These are phyloP conservation scores for Cercospora janseana DNA, from an alignment of 2,329 filamentous ascomycete genomes.

Conservation along the genomic window DNA sequence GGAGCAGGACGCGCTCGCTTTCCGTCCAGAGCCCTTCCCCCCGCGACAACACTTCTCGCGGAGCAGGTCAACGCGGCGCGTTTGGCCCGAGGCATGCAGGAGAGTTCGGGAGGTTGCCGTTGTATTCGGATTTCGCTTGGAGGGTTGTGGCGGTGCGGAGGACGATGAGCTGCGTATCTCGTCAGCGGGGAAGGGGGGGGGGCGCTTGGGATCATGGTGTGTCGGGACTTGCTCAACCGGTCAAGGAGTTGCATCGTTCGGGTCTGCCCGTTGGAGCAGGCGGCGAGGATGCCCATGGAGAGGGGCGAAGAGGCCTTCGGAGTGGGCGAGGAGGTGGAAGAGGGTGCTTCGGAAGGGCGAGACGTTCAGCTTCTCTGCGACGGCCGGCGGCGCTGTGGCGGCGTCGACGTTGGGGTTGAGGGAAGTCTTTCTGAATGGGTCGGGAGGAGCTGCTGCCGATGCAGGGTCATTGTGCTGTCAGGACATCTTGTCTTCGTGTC, in stretches of 20 bases:
- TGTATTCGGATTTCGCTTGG: neutral
- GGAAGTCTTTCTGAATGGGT: neutral
- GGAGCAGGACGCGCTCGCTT: neutral
- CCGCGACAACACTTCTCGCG: neutral
- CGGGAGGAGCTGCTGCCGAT: neutral
- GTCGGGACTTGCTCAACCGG: neutral
- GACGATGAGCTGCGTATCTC: neutral
- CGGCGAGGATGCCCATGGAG: neutral
- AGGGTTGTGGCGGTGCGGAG: neutral
- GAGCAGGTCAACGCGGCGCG: neutral
- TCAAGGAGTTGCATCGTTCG: neutral
- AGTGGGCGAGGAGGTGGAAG: neutral
- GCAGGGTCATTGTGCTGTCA: neutral
- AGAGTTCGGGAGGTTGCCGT: constrained; percentile 2
- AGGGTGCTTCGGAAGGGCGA: neutral
- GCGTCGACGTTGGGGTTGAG: neutral
- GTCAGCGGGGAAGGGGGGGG: neutral
- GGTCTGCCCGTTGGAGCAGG: neutral
- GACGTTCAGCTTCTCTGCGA: constrained; percentile 1
- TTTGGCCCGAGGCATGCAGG: neutral
- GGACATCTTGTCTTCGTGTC: neutral
- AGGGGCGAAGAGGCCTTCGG: neutral
- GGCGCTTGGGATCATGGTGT: neutral
- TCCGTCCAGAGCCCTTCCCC: neutral
- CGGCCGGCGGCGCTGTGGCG: neutral